Base-by-base conservation (phyloP, 2,329 filamentous ascomycete species). In the Cladophialophora yegresii region DNA sequence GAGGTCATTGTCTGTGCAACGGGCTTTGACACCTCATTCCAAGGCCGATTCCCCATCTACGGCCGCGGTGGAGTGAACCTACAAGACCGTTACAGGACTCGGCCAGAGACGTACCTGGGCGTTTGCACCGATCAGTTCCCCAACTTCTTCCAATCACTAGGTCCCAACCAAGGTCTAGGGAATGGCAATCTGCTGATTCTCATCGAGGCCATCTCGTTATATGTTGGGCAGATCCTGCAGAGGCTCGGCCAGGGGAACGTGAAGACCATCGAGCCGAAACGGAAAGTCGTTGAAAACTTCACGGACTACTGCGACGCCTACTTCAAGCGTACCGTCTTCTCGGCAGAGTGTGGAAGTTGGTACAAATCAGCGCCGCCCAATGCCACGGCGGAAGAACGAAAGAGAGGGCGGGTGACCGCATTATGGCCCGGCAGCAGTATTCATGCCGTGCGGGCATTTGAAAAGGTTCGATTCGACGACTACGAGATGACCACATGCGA, bases 161-260 rank as follows among this genome's bases (percentile, higher is more conserved):
- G 75, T 2, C 74, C 75, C 0, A 76, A 76, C 64, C 59, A 73
- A 5, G 73, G 70, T 1, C 70, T 73, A 0, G 75, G 75, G 0
- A 73, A 75, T 36, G 70, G 70, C 67, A 71, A 65, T 59, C 59
- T 72, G 9, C 49, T 72, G 26, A 66, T 71, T 51, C 67, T 70
- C 40, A 68, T 70, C 55, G 71, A 72, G 56, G 57, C 65, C 5
- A 50, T 69, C 10, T 36, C 65, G 1, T 10, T 26, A 5, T 72
- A 72, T 54, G 64, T 79, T 68, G 79, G 75, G 45, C 82, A 85
- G 65, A 82, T 82, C 67, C 75, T 83, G 49, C 72, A 80, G 26
- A 77, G 78, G 64, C 77, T 80, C 67, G 72, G 81, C 47, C 78
- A 78, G 65, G 83, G 83, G 73, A 71, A 83, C 63, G 80, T 81